Evolutionary conservation across 805 yeast species (phyloP), one percentile per base, ranked within the genome.

Genomic region (Teunomyces atbi): DNA sequence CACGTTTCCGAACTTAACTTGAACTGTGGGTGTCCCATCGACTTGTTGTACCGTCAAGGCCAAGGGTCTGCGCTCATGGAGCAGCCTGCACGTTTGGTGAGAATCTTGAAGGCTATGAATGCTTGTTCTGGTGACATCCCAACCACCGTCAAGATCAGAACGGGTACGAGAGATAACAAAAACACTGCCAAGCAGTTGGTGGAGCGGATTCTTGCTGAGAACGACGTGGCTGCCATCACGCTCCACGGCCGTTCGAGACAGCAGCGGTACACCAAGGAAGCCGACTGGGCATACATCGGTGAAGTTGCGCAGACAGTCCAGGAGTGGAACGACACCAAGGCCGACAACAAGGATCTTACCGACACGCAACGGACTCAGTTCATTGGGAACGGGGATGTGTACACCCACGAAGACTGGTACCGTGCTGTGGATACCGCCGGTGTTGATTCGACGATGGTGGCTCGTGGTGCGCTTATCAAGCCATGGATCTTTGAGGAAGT

Each of bases 401-500:
- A 76, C 71, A 84, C 89, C 15, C 82, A 78, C 69, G 86, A 86
- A 58, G 98, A 94, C 62, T 94, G 96, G 96, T 79, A 89, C 64
- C 75, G 73, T 28, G 90, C 86, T 8, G 73, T 83, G 35, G 66
- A 70, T 21, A 78, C 82, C 41, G 79, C 79, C 26, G 86, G 86
- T 18, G 83, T 92, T 47, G 99, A 94, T 68, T 82, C 94, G 26
- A 96, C 90, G 13, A 94, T 95, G 97, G 89, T 94, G 45, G 99
- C 98, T 2, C 79, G 99, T 60, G 99, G 98, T 46, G 98, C 98
- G 1, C 77, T 94, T 53, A 91, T 94, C 63, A 94, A 94, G 68
- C 99, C 99, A 29, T 94, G 99, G 99, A 88, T 94, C 43, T 94
- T 92, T 57, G 97, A 94, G 70, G 99, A 94, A 68, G 80, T 94